Percentiles rank a stretch among this genome's conserved stretches.
Evolutionary conservation across 495 filamentous ascomycete species (phyloP).

Genomic region (Penicillium simplicissimum): DNA sequence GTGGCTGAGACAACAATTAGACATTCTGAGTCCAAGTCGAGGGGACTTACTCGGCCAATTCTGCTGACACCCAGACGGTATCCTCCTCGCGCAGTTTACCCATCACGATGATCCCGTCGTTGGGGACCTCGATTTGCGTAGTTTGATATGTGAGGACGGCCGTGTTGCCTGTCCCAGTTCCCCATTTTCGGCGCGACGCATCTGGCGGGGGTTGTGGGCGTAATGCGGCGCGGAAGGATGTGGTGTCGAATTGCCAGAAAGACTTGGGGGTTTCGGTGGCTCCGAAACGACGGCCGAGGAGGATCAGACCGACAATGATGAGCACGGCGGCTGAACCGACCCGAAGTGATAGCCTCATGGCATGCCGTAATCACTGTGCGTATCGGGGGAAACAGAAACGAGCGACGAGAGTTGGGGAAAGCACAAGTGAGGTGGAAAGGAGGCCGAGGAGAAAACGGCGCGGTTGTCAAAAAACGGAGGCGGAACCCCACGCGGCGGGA

Average conservation of each 20-base stretch:
- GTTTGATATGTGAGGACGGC: conserved; percentile 27
- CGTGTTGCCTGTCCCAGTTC: conserved; percentile 17
- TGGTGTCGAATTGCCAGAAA: conserved; percentile 36
- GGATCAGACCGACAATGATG: conserved; percentile 36
- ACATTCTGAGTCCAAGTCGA: neutral
- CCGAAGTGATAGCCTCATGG: conserved; percentile 46
- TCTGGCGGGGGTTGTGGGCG: conserved; percentile 20
- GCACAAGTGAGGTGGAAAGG: neutral
- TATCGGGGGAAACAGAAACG: neutral
- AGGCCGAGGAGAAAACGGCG: conserved; percentile 4
- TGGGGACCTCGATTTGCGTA: conserved; percentile 39
- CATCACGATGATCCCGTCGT: conserved; percentile 47
- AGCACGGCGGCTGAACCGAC: conserved; percentile 36
- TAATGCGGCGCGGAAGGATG: conserved; percentile 22
- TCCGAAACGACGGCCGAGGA: conserved; percentile 38
- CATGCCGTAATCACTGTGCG: conserved; percentile 33
- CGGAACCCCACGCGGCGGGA: conserved; percentile 7
- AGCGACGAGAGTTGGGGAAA: conserved; percentile 3
- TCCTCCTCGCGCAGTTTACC: conserved; percentile 40
- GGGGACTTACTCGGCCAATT: conserved; percentile 43
- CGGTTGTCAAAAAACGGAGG: conserved; percentile 1
- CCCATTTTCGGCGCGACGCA: conserved; percentile 28
- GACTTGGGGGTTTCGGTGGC: conserved; percentile 27
- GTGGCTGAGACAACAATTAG: conserved; percentile 3
- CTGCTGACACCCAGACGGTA: conserved; percentile 42